Base-by-base conservation (phyloP, 345 rosid species). In the Murraya koenigii region DNA sequence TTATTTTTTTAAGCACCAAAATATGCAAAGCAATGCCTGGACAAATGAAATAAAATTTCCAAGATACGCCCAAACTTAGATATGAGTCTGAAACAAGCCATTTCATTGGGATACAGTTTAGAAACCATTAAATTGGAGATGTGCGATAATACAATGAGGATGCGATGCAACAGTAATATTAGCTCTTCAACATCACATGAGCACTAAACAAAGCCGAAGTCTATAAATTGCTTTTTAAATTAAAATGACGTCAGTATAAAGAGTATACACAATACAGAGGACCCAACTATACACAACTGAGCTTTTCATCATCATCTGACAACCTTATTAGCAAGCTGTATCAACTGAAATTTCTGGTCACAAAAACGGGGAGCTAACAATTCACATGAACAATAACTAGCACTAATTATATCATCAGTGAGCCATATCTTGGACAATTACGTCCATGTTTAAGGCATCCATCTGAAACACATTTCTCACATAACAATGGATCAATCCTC, bases 231-330 rank as follows among this genome's bases (percentile, higher is more conserved):
- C 60, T 30, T 55, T 47, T 39, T 70, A 32, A 63, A 71, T 70
- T 58, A 13, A 32, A 7, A 2, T 60, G 56, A 2, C 32, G 78
- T 74, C 44, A 33, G 72, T 56, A 73, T 56, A 62, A 76, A 52
- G 39, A 49, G 69, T 10, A 52, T 78, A 49, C 77, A 69, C 71
- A 41, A 78, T 69, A 41, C 61, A 23, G 14, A 30, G 7, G 61
- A 33, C 54, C 49, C 4, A 39, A 47, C 54, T 38, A 38, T 76
- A 49, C 41, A 72, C 75, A 22, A 47, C 39, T 49, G 33, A 33
- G 9, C 62, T 75, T 66, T 17, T 61, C 75, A 26, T 73, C 65
- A 23, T 66, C 72, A 25, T 66, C 70, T 54, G 8, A 75, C 49
- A 75, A 36, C 20, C 64, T 75, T 65, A 54, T 65, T 75, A 33